phyloP scores from a whole-genome alignment of 2,329 filamentous ascomycete genomes.

The Xylogone sp. region DNA sequence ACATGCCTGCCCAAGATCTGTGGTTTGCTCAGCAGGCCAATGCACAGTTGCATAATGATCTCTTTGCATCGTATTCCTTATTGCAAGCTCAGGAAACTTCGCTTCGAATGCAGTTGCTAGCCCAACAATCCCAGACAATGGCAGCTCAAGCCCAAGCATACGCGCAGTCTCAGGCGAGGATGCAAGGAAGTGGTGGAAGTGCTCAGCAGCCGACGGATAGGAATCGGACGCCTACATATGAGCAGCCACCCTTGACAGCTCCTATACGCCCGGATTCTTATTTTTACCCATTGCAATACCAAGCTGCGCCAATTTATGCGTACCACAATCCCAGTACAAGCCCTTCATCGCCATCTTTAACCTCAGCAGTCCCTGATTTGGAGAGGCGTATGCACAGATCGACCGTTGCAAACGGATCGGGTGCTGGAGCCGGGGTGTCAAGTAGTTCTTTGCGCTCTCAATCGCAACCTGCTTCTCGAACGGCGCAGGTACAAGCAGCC shows the following conservation, averaged over 20 bases:
- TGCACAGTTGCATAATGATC: conserved; percentile 30
- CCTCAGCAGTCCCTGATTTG: conserved; percentile 44
- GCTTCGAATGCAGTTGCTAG: conserved; percentile 40
- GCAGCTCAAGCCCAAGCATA: conserved; percentile 33
- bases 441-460: conserved; percentile 59
- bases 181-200: conserved; percentile 27
- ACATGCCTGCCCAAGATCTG: conserved; percentile 23
- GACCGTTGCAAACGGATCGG: conserved; percentile 44
- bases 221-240: conserved; percentile 57
- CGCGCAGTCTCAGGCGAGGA: conserved; percentile 35
- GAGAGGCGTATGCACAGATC: conserved; percentile 55
- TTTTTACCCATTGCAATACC: conserved; percentile 42
- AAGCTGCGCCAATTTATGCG: conserved; percentile 41
- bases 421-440: conserved; percentile 35
- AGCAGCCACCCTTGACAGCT: conserved; percentile 56
- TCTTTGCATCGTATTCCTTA: conserved; percentile 31
- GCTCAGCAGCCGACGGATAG: conserved; percentile 44
- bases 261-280: conserved; percentile 55
- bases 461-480: conserved; percentile 57
- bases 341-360: conserved; percentile 51
- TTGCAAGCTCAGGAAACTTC: conserved; percentile 42
- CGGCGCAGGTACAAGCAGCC: conserved; percentile 32
- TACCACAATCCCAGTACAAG: conserved; percentile 49
- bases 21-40: conserved; percentile 30
- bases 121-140: conserved; percentile 33